phyloP scores from a whole-genome alignment of 805 yeast genomes.

The Candida sphagnicola region DNA sequence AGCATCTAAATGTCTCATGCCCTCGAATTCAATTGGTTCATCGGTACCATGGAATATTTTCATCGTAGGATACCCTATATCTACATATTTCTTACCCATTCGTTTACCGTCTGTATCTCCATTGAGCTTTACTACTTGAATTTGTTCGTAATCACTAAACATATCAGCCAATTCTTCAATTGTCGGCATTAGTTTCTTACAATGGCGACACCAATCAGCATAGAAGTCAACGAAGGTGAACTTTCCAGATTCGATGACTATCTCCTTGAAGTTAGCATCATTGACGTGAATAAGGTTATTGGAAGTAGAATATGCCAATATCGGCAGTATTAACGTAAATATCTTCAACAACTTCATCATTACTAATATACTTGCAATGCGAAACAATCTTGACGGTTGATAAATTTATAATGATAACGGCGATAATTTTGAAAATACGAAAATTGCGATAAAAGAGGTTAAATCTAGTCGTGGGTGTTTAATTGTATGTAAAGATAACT shows the following conservation, averaged over 20 bases:
- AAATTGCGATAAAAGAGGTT: too few species aligned
- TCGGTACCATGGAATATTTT: slow-evolving; percentile 50
- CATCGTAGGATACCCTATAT: slow-evolving; percentile 65
- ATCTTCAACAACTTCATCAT: slow-evolving; percentile 2
- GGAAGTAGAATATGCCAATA: slow-evolving; percentile 8
- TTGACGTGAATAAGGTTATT: slow-evolving; percentile 36
- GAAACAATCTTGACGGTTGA: too few species aligned
- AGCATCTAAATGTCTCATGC: slow-evolving; percentile 47
- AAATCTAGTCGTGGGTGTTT: too few species aligned
- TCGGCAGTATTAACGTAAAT: not conserved
- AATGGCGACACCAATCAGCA: slow-evolving; percentile 74
- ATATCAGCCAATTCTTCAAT: slow-evolving; percentile 32
- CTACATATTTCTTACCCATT: slow-evolving; percentile 46
- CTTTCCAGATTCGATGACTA: slow-evolving; percentile 53
- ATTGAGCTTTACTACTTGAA: slow-evolving; percentile 53
- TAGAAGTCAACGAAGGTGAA: slow-evolving; percentile 46
- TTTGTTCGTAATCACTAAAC: slow-evolving; percentile 27
- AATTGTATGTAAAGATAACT: too few species aligned
- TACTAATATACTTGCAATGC: too few species aligned
- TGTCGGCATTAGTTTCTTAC: slow-evolving; percentile 54
- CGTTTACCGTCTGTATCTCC: slow-evolving; percentile 53
- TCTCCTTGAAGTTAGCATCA: slow-evolving; percentile 49
- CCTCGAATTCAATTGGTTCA: slow-evolving; percentile 53
- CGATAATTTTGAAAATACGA: too few species aligned
- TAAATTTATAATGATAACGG: too few species aligned